Evolutionary conservation across 768 basidiomycete genomes (phyloP).

Genomic region (Leucocoprinus birnbaumii): DNA sequence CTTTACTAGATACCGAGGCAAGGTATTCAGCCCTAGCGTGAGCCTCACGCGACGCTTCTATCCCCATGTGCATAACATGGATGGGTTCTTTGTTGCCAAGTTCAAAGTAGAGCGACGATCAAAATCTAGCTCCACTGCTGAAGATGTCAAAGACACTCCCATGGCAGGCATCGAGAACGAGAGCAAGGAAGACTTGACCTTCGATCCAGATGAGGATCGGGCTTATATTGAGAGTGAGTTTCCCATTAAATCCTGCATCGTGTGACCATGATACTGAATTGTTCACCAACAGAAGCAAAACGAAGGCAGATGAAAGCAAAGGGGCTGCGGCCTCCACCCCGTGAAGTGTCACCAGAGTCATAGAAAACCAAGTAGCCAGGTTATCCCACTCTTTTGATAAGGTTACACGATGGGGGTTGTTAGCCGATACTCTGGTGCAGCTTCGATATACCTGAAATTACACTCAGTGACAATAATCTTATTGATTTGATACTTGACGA

Average conservation of each 20-base stretch:
- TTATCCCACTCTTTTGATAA: too few species aligned
- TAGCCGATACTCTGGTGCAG: too few species aligned
- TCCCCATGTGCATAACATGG: constrained; percentile 99
- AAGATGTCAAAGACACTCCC: constrained; percentile 26
- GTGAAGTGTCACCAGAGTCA: constrained; percentile 23
- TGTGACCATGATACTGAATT: constrained; percentile 10
- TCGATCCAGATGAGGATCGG: constrained; percentile 76
- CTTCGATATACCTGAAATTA: too few species aligned
- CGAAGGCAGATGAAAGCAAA: constrained; percentile 75
- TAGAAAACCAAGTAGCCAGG: too few species aligned
- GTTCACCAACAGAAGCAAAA: constrained; percentile 53
- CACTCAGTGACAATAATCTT: too few species aligned
- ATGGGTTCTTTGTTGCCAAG: constrained; percentile 98
- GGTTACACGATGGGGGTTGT: too few species aligned
- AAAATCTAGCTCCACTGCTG: constrained; percentile 36
- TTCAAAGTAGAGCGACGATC: constrained; percentile 87
- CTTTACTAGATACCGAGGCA: constrained; percentile 87
- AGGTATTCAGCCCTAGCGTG: constrained; percentile 79
- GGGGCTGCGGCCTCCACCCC: constrained; percentile 64
- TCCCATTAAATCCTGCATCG: constrained; percentile 12
- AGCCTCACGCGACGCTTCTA: constrained; percentile 86
- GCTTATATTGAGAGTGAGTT: constrained; percentile 76
- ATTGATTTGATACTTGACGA: too few species aligned
- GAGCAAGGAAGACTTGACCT: constrained; percentile 32
- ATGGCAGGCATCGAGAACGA: constrained; percentile 22